phyloP scores from a whole-genome alignment of 2,329 filamentous ascomycete species.

The Tolypocladium inflatum region DNA sequence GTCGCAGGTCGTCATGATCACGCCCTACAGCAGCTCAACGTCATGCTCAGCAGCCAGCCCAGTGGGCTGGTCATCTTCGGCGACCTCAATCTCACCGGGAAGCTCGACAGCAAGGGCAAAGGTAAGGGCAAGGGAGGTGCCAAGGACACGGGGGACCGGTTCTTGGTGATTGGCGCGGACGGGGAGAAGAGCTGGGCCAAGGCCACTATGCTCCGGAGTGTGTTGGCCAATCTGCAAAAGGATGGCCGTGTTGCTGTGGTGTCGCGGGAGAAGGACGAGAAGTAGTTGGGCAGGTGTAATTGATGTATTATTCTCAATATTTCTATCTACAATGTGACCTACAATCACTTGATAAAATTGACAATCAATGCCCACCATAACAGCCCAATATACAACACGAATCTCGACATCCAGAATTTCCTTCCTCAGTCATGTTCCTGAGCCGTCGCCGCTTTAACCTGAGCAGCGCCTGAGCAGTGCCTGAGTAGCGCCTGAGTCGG shows the following conservation, averaged over 20 bases:
- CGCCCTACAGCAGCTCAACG: slow-evolving; percentile 10
- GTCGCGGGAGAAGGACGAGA: neutral
- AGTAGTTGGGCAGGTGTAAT: no score
- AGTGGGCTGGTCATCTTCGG: slow-evolving; percentile 10
- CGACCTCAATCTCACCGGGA: slow-evolving; percentile 6
- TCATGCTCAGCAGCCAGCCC: slow-evolving; percentile 9
- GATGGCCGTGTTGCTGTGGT: neutral
- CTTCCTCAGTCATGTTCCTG: no score
- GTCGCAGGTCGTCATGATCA: slow-evolving; percentile 8
- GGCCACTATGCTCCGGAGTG: neutral
- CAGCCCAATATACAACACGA: no score
- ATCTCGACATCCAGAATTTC: no score
- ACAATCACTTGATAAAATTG: no score
- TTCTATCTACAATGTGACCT: no score
- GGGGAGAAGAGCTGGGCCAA: neutral
- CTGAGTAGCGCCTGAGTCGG: no score
- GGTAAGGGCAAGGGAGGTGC: neutral
- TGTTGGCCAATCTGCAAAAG: neutral
- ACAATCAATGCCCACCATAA: no score
- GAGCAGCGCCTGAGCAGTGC: no score
- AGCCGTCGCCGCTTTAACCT: no score
- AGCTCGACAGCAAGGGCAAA: neutral
- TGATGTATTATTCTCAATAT: no score
- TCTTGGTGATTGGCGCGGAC: neutral
- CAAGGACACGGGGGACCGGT: neutral